Conservation (phyloP, 306 rosid species). For the Hippophae tibetana region DNA sequence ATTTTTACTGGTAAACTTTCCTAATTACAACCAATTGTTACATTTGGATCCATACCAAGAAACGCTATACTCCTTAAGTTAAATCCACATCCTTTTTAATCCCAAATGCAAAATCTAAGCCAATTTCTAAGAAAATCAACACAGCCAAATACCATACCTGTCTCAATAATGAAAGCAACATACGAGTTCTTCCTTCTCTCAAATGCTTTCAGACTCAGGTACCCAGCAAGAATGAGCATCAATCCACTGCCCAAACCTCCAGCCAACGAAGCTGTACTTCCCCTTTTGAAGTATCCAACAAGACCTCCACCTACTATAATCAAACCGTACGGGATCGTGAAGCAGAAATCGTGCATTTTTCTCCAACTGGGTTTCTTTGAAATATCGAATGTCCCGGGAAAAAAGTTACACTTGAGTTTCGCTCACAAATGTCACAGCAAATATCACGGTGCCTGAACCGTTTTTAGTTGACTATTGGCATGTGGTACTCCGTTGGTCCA, state of each 20-base stretch:
- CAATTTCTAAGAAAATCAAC: background rate
- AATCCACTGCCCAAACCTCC: constrained; percentile 60
- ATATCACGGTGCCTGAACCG: background rate
- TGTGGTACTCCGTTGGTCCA: constrained; percentile 26
- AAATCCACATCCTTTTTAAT: background rate
- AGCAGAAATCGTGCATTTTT: constrained; percentile 91
- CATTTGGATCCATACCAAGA: background rate
- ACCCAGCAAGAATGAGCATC: constrained; percentile 58
- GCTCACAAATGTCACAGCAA: constrained; percentile 3
- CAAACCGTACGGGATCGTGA: constrained; percentile 81
- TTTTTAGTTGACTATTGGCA: constrained; percentile 16
- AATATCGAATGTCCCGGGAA: constrained; percentile 16
- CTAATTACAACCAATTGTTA: background rate
- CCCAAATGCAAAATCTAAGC: background rate
- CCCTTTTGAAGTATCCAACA: constrained; percentile 53
- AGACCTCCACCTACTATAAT: constrained; percentile 57
- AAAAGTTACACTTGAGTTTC: background rate
- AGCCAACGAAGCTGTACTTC: constrained; percentile 62
- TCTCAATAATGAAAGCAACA: constrained; percentile 46
- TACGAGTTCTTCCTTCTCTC: constrained; percentile 56
- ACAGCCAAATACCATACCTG: constrained; percentile 26
- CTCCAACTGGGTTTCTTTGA: constrained; percentile 17
- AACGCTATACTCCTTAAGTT: background rate
- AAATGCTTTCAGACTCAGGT: constrained; percentile 69
- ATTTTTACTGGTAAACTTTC: background rate